phyloP scores from a whole-genome alignment of 352 stramenopile genomes.

The Phytophthora cactorum region DNA sequence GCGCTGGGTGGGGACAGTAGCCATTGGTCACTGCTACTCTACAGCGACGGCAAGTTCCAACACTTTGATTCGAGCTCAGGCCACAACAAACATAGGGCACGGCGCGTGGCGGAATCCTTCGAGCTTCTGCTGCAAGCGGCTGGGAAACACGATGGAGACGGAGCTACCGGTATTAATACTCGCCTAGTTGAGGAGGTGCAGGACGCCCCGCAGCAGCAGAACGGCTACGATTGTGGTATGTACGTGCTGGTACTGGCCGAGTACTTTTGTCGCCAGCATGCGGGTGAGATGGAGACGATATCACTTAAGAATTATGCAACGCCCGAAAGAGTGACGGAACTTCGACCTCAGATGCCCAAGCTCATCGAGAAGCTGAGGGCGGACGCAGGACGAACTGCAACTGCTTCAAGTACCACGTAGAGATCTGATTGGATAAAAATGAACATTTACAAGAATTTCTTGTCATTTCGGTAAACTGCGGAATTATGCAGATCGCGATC shows the following conservation, averaged over 20 bases:
- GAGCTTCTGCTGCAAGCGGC: slow-evolving; percentile 40
- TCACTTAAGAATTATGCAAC: slow-evolving; percentile 58
- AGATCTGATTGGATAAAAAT: slow-evolving; percentile 28
- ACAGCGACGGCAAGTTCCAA: slow-evolving; percentile 41
- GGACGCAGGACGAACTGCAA: not conserved
- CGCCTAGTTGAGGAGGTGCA: slow-evolving; percentile 36
- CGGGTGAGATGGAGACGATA: not conserved
- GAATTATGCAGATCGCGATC: slow-evolving; percentile 70
- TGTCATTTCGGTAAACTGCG: not conserved
- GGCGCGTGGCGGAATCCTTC: slow-evolving; percentile 49
- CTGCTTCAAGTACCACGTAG: not conserved
- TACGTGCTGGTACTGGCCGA: slow-evolving; percentile 77
- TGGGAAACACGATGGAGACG: slow-evolving; percentile 15
- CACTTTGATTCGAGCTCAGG: slow-evolving; percentile 82
- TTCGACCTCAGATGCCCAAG: slow-evolving; percentile 55
- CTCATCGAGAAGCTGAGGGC: slow-evolving; percentile 41
- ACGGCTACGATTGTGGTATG: slow-evolving; percentile 85
- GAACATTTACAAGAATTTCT: not conserved
- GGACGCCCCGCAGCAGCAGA: slow-evolving; percentile 71
- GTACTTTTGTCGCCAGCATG: slow-evolving; percentile 52
- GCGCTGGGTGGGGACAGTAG: slow-evolving; percentile 58
- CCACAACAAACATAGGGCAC: slow-evolving; percentile 59
- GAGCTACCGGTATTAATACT: not conserved
- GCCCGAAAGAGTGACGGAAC: slow-evolving; percentile 49
- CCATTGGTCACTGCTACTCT: slow-evolving; percentile 84